Base-by-base conservation (phyloP, 306 rosid species). In the Begonia masoniana region DNA sequence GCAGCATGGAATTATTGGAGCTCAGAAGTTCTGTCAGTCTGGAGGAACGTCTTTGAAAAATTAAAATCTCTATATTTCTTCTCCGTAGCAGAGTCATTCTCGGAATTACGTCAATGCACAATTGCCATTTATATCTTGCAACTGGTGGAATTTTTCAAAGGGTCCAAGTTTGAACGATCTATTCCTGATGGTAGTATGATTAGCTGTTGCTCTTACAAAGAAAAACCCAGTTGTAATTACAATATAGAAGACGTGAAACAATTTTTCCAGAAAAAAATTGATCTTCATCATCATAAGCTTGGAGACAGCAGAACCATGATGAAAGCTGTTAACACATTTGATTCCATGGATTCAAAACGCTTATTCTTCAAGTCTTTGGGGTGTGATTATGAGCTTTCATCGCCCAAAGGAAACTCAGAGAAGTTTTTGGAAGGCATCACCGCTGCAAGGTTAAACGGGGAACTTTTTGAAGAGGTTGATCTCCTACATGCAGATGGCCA, bases 251-350 rank as follows among this genome's bases (percentile, higher is more conserved):
- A 52, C 19, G 55, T 67, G 42, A 85, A 69, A 61, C 80, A 64
- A 39, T 48, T 62, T 5, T 70, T 78, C 72, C 51, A 78, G 47
- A 67, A 62, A 62, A 54, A 35, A 12, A 75, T 74, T 59, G 94
- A 88, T 13, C 57, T 48, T 15, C 64, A 66, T 50, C 76, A 73
- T 64, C 63, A 60, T 59, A 49, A 48, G 49, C 54, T 14, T 12
- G 72, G 68, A 47, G 82, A 81, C 51, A 45, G 6, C 9, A 67
- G 23, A 47, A 64, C 69, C 14, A 81, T 81, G 94, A 71, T 81
- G 85, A 76, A 71, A 54, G 71, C 59, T 65, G 80, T 84, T 11
- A 70, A 64, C 56, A 76, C 79, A 36, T 84, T 84, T 58, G 61
- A 36, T 15, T 66, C 85, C 2, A 66, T 68, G 49, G 69, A 71